Base-by-base conservation (phyloP, 2,329 filamentous ascomycete genomes). In the Trichoderma hamatum region DNA sequence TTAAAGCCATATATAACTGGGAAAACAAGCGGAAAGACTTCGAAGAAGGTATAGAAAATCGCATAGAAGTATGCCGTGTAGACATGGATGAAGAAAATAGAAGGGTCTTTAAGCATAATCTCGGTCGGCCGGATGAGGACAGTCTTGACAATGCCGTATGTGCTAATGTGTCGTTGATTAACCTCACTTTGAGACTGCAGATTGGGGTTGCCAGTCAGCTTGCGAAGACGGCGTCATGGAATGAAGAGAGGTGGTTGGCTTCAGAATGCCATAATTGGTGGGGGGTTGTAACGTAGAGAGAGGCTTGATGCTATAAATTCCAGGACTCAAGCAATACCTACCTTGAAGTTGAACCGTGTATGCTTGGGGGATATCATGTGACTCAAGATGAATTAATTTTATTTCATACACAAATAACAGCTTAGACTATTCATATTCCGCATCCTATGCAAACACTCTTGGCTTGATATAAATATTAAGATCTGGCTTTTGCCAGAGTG, bases 101-200 rank as follows among this genome's bases (percentile, higher is more conserved):
- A 58, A 73, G 78, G 75, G 34, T 80, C 76, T 19, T 74, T 74
- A 1, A 77, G 72, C 70, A 77, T 75, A 56, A 79, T 75, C 58
- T 77, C 74, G 49, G 77, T 73, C 0, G 75, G 75, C 52, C 74
- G 73, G 52, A 76, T 81, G 26, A 94, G 80, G 1, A 89, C 90
- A 59, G 78, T 80, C 6, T 81, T 74, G 52, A 97, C 88, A 0
- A 92, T 93, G 73, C 88, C 69, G 6, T 66, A 67, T 5, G 63
- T n/a, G 7, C 59, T 69, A 69, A 74, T 70, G 54, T 73, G 70
- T 14, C 70, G 88, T 66, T 90, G 82, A 71, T 87, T 80, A 73
- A 87, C 90, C 78, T 97, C 94, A 72, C 92, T 91, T 0, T 92
- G 89, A 9, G 93, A 92, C 71, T 85, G 85, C 86, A 90, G 96